Evolutionary conservation across 202 grass and related monocot species (phyloP), one percentile per base, ranked within the genome.

Genomic region (Musa balbisiana): DNA sequence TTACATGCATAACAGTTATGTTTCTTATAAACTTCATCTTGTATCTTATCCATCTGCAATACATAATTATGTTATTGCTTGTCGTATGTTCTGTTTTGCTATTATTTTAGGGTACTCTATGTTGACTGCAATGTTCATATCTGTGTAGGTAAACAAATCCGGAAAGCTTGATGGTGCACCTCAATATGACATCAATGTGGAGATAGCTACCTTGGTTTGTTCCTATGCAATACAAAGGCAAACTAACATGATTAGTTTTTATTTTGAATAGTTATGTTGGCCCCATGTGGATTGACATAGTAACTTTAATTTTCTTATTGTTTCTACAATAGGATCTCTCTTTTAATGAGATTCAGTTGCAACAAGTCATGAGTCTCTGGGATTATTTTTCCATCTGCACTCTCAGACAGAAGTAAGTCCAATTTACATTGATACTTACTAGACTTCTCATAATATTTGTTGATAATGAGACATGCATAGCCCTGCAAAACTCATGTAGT

Each of bases 361-460:
- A 89, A 73, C 83, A 91, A 86, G 80, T 93, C 74, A 85, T 93
- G 74, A 78, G 84, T 80, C 86, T 97, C 67, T 86, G 81, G 66
- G 94, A 98, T 79, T 81, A 98, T 63, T 91, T 93, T 64, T 91
- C 94, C 69, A 86, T 93, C 77, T 98, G 88, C 86, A 73, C 77
- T 59, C 82, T 93, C 43, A 83, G 87, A 82, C 90, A 81, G 81
- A 98, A 89, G 94, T 98, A 93, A 27, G 86, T 72, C 68, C 23
- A 60, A 3, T 65, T 24, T 26, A 14, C 23, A 21, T 20, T 27
- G 8, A 11, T 26, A 14, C 63, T 65, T 14, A 43, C 33, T 43
- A 43, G 23, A 27, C 63, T 43, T 43, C 33, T 60, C 56, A 60
- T 60, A 43, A 43, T 60, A 6, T 60, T 21, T 60, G 56, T 58